Percentiles rank a stretch among this genome's conserved stretches.
phyloP scores from a whole-genome alignment of 1,284 basidiomycete species.

The Chondrostereum purpureum region DNA sequence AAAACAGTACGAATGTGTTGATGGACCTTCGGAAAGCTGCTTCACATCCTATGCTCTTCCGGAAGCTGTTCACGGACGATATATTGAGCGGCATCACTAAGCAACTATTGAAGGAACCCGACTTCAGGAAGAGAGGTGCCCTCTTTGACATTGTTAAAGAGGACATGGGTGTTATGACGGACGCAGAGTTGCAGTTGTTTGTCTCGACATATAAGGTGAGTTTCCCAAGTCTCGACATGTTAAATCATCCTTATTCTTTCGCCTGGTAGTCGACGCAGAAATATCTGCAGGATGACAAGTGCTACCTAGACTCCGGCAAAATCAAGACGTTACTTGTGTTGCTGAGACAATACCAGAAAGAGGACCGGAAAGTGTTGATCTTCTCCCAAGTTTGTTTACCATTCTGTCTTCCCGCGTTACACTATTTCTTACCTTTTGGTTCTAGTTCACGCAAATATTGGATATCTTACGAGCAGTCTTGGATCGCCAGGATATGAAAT shows the following conservation, averaged over 20 bases:
- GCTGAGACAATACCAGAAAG: slow-evolving; percentile 61
- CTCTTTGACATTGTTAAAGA: slow-evolving; percentile 80
- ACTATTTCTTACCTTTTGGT: slow-evolving; percentile 1
- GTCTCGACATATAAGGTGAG: slow-evolving; percentile 75
- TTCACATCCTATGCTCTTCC: slow-evolving; percentile 93
- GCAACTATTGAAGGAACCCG: slow-evolving; percentile 84
- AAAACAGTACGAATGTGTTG: slow-evolving; percentile 83
- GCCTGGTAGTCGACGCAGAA: slow-evolving; percentile 69
- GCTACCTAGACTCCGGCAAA: slow-evolving; percentile 90
- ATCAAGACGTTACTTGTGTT: slow-evolving; percentile 70
- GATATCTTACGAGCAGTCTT: slow-evolving; percentile 91
- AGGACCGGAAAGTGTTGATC: slow-evolving; percentile 82
- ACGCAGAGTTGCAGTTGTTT: slow-evolving; percentile 85
- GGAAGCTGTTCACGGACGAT: slow-evolving; percentile 76
- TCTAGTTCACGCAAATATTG: slow-evolving; percentile 88
- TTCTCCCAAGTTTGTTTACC: slow-evolving; percentile 77
- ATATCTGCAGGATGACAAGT: slow-evolving; percentile 68
- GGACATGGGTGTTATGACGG: slow-evolving; percentile 93
- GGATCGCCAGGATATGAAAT: slow-evolving; percentile 71
- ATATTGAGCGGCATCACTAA: slow-evolving; percentile 73
- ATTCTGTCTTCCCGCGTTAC: background rate
- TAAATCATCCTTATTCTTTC: slow-evolving; percentile 6
- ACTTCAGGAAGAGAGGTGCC: slow-evolving; percentile 77
- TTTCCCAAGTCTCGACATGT: slow-evolving; percentile 5
- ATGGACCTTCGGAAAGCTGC: slow-evolving; percentile 97